Conservation (phyloP, 116 monocot genomes). For the Posidonia oceanica region DNA sequence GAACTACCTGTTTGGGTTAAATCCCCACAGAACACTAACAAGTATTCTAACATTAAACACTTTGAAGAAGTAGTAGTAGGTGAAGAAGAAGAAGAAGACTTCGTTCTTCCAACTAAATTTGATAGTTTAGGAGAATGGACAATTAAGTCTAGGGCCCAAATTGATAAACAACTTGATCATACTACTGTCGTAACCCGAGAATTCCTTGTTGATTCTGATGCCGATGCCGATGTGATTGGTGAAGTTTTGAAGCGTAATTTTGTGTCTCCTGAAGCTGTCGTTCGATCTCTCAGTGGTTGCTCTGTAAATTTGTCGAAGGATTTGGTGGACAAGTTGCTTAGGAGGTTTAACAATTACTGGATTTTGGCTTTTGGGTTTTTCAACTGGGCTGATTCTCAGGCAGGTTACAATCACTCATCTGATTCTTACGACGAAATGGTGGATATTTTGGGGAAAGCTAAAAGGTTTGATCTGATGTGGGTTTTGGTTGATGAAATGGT, state of each 20-base stretch:
- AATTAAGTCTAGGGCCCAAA: background rate
- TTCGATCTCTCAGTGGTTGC: background rate
- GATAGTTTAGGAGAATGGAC: background rate
- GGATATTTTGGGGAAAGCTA: slow-evolving; percentile 78
- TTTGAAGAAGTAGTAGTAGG: no score
- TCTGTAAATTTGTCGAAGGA: slow-evolving; percentile 2
- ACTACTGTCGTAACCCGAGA: no score
- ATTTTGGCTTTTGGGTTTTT: slow-evolving; percentile 76
- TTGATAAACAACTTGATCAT: background rate
- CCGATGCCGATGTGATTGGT: background rate
- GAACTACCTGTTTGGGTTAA: slow-evolving; percentile 14
- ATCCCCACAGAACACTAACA: slow-evolving; percentile 2
- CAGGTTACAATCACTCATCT: slow-evolving; percentile 27
- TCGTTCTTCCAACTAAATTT: slow-evolving; percentile 6
- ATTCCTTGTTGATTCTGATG: background rate
- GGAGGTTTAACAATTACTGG: slow-evolving; percentile 48
- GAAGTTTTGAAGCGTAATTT: slow-evolving; percentile 7
- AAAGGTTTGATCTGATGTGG: slow-evolving; percentile 72
- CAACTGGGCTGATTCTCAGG: slow-evolving; percentile 49
- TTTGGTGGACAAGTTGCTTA: slow-evolving; percentile 10
- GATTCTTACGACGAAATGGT: slow-evolving; percentile 70
- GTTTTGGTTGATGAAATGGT: slow-evolving; percentile 54
- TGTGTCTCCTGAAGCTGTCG: slow-evolving; percentile 5
- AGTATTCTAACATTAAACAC: background rate
- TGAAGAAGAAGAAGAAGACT: slow-evolving; percentile 3